Evolutionary conservation across 768 basidiomycete species (phyloP), one percentile per base, ranked within the genome.

Genomic region (Amanita thiersii): DNA sequence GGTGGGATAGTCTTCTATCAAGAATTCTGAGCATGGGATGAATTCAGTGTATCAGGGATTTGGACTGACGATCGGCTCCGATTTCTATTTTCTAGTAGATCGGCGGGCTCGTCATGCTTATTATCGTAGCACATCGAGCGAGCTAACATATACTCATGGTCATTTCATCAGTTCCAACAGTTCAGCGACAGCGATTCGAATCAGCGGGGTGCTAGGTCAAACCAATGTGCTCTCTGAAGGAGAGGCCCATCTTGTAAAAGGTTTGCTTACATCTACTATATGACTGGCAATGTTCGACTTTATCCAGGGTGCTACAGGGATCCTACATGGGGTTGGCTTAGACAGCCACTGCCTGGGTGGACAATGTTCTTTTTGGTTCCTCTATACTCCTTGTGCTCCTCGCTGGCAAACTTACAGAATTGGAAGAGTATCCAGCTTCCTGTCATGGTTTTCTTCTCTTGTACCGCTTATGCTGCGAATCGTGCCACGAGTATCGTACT

Each of bases 231-330:
- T 57, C 10, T 53, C 56, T 25, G 51, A 51, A 43, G 60, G 64
- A 33, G 48, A 61, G 47, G 54, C 68, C 24, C 60, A 79, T 51
- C 69, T 80, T 45, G 50, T 75, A 48, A 69, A 70, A 57, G 71
- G 71, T 64, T 69, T 38, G 1, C 23, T 3, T 9, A 10, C 33
- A n/a, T 24, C 38, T 39, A 23, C 0, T 21, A n/a, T 19, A 28
- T 33, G 30, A 19, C 20, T 19, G 20, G n/a, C n/a, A n/a, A n/a
- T n/a, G n/a, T n/a, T n/a, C n/a, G n/a, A n/a, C n/a, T n/a, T n/a
- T n/a, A n/a, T n/a, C n/a, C n/a, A 84, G 85, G 84, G 18, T 93
- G 89, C 57, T 73, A 77, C 48, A 78, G 88, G 35, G 72, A 86
- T 45, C 74, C 82, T 2, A 55, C 56, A 17, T 87, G 83, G 81